Evolutionary conservation across 2,329 filamentous ascomycete genomes (phyloP).

Genomic region (Aaosphaeria arxii): DNA sequence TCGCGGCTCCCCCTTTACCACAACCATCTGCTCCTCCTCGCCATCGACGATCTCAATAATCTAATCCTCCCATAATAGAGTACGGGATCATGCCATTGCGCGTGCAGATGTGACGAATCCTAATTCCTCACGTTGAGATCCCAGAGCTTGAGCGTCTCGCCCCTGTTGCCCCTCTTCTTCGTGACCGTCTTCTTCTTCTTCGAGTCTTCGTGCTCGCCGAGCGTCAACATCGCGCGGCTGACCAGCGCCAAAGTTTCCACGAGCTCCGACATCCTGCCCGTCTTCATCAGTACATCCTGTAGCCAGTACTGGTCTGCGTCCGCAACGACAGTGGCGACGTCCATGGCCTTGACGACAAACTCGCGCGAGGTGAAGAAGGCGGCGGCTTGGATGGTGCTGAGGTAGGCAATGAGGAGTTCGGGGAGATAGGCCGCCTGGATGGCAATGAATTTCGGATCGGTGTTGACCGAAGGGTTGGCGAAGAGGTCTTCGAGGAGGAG

Average conservation of each 20-base stretch:
- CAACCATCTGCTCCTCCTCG: too few relatives aligned
- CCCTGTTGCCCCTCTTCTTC: constrained; percentile 41
- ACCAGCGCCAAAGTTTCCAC: constrained; percentile 66
- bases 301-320: constrained; percentile 29
- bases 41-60: too few relatives aligned
- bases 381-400: constrained; percentile 75
- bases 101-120: background rate
- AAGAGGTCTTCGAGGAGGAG: constrained; percentile 18
- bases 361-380: constrained; percentile 73
- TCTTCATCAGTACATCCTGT: constrained; percentile 36
- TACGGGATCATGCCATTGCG: too few relatives aligned
- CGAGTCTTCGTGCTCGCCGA: constrained; percentile 39
- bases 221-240: constrained; percentile 66
- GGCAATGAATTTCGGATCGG: constrained; percentile 61
- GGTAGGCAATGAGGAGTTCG: constrained; percentile 79
- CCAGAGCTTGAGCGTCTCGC: constrained; percentile 45
- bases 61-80: too few relatives aligned
- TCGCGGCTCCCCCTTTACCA: too few relatives aligned
- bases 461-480: background rate
- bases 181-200: constrained; percentile 27
- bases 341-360: constrained; percentile 79
- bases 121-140: constrained; percentile 28
- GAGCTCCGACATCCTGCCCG: constrained; percentile 44
- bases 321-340: constrained; percentile 73
- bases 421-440: constrained; percentile 72